Conservation (phyloP, 2,329 filamentous ascomycete genomes). For the Fusarium sp. region DNA sequence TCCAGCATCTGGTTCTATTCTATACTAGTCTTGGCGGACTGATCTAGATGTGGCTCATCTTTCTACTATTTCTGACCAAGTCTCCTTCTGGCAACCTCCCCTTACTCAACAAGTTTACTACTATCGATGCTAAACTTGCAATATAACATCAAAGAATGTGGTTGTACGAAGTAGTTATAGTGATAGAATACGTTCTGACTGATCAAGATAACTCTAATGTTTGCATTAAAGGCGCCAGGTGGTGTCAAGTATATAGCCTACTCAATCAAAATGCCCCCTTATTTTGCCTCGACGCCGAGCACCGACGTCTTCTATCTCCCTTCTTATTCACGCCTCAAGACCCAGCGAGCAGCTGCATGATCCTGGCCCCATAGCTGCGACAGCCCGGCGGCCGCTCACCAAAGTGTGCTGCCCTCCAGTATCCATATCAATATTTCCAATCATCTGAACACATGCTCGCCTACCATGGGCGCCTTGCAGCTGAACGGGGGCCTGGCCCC, state of each 20-base stretch:
- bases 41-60: background rate
- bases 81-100: background rate
- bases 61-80: background rate
- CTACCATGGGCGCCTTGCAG: slow-evolving; percentile 23
- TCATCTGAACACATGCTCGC: slow-evolving; percentile 21
- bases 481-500: slow-evolving; percentile 26
- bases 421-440: slow-evolving; percentile 27
- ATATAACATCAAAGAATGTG: too few species aligned
- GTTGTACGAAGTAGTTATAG: too few species aligned
- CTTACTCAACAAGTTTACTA: too few species aligned
- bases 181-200: background rate
- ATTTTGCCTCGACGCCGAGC: slow-evolving; percentile 39
- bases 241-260: slow-evolving; percentile 42
- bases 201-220: slow-evolving; percentile 34
- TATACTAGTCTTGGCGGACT: slow-evolving; percentile 2
- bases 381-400: slow-evolving; percentile 4
- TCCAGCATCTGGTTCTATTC: background rate
- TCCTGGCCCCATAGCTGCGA: slow-evolving; percentile 16
- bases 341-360: slow-evolving; percentile 12
- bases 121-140: too few species aligned
- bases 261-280: slow-evolving; percentile 41
- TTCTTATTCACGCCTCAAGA: slow-evolving; percentile 16
- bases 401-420: slow-evolving; percentile 13
- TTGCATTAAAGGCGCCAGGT: slow-evolving; percentile 39
- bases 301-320: slow-evolving; percentile 34